Evolutionary conservation across 2,329 filamentous ascomycete species (phyloP).

Genomic region (Lachnellula arida): DNA sequence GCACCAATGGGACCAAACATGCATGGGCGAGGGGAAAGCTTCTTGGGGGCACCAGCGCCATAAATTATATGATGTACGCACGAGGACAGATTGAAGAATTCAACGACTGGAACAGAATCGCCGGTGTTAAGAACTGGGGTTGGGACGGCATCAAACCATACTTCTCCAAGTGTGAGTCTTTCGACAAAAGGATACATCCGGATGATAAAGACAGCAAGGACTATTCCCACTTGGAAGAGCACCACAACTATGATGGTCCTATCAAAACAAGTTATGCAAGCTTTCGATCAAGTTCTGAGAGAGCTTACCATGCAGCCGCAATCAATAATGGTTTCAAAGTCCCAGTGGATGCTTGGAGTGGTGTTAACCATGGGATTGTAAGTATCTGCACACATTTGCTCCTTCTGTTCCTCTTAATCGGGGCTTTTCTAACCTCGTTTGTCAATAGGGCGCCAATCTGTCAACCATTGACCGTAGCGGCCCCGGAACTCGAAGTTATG

Average conservation of each 20-base stretch:
- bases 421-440: too few species aligned
- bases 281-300: conserved; percentile 5
- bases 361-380: conserved; percentile 13
- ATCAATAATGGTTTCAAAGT: conserved; percentile 4
- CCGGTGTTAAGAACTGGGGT: conserved; percentile 35
- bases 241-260: conserved; percentile 12
- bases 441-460: not conserved
- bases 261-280: conserved; percentile 18
- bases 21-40: conserved; percentile 30
- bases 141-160: conserved; percentile 41
- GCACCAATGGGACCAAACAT: conserved; percentile 6
- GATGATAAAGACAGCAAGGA: not conserved
- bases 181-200: conserved; percentile 2
- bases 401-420: too few species aligned
- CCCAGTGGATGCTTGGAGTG: conserved; percentile 14
- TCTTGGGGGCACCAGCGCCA: conserved; percentile 34
- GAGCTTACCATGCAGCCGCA: conserved; percentile 7
- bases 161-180: conserved; percentile 34
- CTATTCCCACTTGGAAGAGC: conserved; percentile 11
- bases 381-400: too few species aligned
- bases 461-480: conserved; percentile 10
- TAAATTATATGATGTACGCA: conserved; percentile 34
- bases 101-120: conserved; percentile 37
- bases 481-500: conserved; percentile 18
- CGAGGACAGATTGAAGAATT: conserved; percentile 28